phyloP scores from a whole-genome alignment of 2,329 filamentous ascomycete genomes.

The Phialophora chinensis region DNA sequence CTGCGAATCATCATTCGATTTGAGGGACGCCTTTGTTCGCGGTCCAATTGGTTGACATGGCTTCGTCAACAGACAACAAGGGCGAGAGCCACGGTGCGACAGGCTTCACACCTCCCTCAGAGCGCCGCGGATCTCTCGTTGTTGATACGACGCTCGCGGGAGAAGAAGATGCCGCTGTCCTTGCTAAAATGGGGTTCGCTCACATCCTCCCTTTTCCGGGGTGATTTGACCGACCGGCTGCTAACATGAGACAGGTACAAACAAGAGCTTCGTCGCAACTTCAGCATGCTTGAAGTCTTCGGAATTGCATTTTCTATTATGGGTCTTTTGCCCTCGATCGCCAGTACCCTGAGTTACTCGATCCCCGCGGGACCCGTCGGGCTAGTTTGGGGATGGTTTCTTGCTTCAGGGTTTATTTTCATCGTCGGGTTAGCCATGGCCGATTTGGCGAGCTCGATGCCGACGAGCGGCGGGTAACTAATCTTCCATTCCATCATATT shows the following conservation, averaged over 20 bases:
- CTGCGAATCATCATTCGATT: background rate
- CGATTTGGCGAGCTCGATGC: conserved; percentile 58
- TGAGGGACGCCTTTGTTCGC: background rate
- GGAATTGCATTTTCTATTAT: conserved; percentile 66
- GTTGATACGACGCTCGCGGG: conserved; percentile 36
- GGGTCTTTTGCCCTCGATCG: conserved; percentile 66
- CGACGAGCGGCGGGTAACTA: conserved; percentile 57
- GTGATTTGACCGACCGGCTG: background rate
- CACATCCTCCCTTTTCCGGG: background rate
- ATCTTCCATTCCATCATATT: background rate
- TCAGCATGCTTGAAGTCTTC: conserved; percentile 67
- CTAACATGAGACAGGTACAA: conserved; percentile 52
- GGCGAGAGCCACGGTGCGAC: background rate
- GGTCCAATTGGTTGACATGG: background rate
- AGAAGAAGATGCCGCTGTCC: conserved; percentile 49
- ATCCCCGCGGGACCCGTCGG: conserved; percentile 65
- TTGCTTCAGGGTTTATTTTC: conserved; percentile 64
- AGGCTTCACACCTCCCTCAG: conserved; percentile 9
- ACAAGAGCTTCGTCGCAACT: conserved; percentile 67
- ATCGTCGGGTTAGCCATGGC: conserved; percentile 66
- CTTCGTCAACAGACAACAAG: conserved; percentile 10
- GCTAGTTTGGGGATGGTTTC: conserved; percentile 68
- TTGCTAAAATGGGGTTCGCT: conserved; percentile 43
- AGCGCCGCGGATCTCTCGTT: conserved; percentile 30
- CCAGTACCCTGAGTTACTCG: conserved; percentile 64